Percentiles rank a stretch among this genome's conserved stretches.
Conservation (phyloP, 2,329 filamentous ascomycete species). For the Fusarium sp. region DNA sequence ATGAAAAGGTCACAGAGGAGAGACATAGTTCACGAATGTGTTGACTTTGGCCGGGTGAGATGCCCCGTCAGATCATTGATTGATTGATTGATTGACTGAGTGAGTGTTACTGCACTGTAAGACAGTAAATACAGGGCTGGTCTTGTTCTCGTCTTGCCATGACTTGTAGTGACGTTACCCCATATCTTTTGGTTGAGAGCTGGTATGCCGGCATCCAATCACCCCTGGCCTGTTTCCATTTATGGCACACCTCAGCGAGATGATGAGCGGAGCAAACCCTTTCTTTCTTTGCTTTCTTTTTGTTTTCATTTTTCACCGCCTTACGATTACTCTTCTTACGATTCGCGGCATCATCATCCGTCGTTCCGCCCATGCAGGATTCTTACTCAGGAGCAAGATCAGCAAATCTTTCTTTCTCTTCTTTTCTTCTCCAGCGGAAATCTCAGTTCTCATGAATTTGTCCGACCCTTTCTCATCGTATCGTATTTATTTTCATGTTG, state of each 20-base stretch:
- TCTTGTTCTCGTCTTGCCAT: constrained; percentile 14
- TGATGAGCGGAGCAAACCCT: constrained; percentile 19
- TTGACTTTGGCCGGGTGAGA: not conserved
- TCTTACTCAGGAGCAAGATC: not conserved
- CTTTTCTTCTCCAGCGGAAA: not conserved
- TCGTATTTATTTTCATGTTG: constrained; percentile 16
- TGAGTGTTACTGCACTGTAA: not conserved
- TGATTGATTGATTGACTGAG: not conserved
- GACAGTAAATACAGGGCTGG: not conserved
- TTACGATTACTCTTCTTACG: not conserved
- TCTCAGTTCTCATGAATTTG: constrained; percentile 6
- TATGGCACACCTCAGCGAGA: constrained; percentile 26
- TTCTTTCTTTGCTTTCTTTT: not conserved
- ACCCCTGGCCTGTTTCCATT: constrained; percentile 29
- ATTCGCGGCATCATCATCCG: constrained; percentile 5
- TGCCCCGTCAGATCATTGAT: not conserved
- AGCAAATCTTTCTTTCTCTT: not conserved
- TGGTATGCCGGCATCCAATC: constrained; percentile 24
- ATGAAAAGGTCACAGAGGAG: not conserved
- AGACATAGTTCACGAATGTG: not conserved
- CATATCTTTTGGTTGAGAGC: constrained; percentile 27
- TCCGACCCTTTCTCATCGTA: constrained; percentile 1
- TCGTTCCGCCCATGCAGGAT: not conserved
- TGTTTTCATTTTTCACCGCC: constrained; percentile 22
- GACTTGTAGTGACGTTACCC: constrained; percentile 34